Evolutionary conservation across 2,329 filamentous ascomycete genomes (phyloP).

Genomic region (Cladosporium sp.): DNA sequence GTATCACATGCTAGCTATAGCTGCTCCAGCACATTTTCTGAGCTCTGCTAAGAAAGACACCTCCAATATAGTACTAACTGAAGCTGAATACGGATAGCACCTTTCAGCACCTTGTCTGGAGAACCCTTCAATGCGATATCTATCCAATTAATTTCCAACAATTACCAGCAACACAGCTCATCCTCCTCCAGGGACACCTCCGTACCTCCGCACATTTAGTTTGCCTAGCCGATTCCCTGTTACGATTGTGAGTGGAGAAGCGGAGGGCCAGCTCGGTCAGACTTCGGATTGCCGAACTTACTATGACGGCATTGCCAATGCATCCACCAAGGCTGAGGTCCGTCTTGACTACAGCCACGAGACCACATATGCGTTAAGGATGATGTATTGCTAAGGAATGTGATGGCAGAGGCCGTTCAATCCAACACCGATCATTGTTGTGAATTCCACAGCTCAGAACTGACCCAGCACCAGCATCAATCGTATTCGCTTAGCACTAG

Average conservation of each 20-base stretch:
- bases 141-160: background rate
- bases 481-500: background rate
- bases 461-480: background rate
- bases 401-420: background rate
- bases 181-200: background rate
- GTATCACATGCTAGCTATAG: background rate
- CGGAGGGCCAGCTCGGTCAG: background rate
- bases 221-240: background rate
- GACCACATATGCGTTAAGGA: background rate
- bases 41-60: background rate
- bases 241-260: conserved; percentile 6
- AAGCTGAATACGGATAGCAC: background rate
- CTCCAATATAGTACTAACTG: background rate
- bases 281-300: background rate
- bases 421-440: background rate
- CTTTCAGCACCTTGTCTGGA: background rate
- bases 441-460: background rate
- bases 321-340: background rate
- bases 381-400: background rate
- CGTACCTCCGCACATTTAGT: conserved; percentile 5
- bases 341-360: background rate
- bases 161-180: background rate
- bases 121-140: background rate
- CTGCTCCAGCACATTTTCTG: background rate
- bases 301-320: conserved; percentile 5